Conservation (phyloP, 2,329 filamentous ascomycete genomes). For the Penicillium hesseltinei region DNA sequence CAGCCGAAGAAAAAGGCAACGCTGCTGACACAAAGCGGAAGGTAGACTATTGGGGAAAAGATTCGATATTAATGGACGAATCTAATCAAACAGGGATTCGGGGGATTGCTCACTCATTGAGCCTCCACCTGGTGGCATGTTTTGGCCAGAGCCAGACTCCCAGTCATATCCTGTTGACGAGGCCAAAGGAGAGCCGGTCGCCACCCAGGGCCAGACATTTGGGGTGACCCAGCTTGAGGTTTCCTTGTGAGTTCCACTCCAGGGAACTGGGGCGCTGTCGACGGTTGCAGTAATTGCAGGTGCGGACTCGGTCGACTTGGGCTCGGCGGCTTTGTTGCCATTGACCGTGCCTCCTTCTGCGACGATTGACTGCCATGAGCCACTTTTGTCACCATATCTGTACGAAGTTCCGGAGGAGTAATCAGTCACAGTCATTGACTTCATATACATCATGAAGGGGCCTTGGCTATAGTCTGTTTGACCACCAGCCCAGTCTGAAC, state of each 20-base stretch:
- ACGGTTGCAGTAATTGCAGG: constrained; percentile 64
- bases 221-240: constrained; percentile 53
- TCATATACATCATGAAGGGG: constrained; percentile 82
- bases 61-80: constrained; percentile 27
- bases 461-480: constrained; percentile 78
- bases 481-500: constrained; percentile 74
- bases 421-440: constrained; percentile 74
- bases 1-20: constrained; percentile 46
- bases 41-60: constrained; percentile 45
- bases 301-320: constrained; percentile 48
- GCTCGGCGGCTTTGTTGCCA: constrained; percentile 52
- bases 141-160: constrained; percentile 74
- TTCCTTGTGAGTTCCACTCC: constrained; percentile 50
- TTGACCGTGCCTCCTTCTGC: constrained; percentile 77
- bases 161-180: constrained; percentile 61
- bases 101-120: constrained; percentile 60
- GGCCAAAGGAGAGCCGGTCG: constrained; percentile 52
- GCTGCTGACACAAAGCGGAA: constrained; percentile 56
- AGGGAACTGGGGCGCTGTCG: constrained; percentile 65
- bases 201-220: constrained; percentile 68
- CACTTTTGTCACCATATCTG: constrained; percentile 73
- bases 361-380: constrained; percentile 77
- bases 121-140: constrained; percentile 69
- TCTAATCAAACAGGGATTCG: constrained; percentile 15
- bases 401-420: constrained; percentile 91